Conservation (phyloP, 345 rosid genomes). For the Citrus hindsii region DNA sequence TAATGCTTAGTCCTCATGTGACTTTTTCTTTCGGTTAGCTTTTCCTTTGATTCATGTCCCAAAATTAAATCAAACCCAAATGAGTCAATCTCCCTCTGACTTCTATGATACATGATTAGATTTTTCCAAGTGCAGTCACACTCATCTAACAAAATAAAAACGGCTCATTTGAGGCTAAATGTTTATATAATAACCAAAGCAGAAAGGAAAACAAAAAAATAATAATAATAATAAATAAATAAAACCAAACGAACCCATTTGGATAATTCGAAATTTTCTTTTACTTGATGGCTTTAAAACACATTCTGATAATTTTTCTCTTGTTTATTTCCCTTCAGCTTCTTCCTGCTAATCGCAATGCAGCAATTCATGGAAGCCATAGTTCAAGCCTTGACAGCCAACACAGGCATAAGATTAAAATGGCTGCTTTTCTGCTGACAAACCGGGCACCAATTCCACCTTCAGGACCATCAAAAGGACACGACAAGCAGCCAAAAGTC, state of each 20-base stretch:
- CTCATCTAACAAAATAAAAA: too few relatives aligned
- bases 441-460: conserved; percentile 27
- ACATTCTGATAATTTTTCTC: conserved; percentile 5
- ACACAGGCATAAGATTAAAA: neutral
- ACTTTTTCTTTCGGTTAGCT: neutral
- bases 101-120: neutral
- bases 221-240: too few relatives aligned
- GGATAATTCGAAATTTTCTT: neutral
- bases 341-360: neutral
- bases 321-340: conserved; percentile 14
- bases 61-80: neutral
- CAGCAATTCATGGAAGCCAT: neutral
- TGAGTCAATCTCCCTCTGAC: neutral
- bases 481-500: neutral
- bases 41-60: neutral
- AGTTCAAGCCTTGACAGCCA: neutral
- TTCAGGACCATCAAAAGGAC: conserved; percentile 37
- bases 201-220: neutral
- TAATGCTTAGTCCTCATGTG: neutral
- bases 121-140: too few relatives aligned
- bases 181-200: neutral
- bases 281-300: conserved; percentile 11
- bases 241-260: neutral
- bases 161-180: neutral
- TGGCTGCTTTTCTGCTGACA: conserved; percentile 4